Percentiles rank a stretch among this genome's conserved stretches.
These are phyloP conservation scores for Cercospora zeae-maydis DNA, from an alignment of 2,329 filamentous ascomycete species.

Conservation along the genomic window DNA sequence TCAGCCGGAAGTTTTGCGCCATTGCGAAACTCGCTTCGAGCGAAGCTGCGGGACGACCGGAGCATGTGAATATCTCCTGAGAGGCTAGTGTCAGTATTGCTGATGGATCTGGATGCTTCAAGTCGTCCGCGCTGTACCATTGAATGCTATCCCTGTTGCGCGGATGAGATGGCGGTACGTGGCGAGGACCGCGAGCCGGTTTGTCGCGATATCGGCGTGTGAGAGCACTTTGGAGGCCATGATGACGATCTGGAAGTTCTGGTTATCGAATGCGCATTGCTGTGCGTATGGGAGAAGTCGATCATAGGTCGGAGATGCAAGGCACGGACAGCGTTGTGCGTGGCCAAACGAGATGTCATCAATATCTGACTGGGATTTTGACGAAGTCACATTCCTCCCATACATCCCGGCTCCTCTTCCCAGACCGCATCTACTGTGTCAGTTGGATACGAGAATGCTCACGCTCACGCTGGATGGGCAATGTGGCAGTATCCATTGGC, in stretches of 20 bases:
- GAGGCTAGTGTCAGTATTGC: constrained; percentile 1
- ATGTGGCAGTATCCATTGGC: no score
- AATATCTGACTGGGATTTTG: not conserved
- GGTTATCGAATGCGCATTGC: constrained; percentile 14
- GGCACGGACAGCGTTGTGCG: no score
- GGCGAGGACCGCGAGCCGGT: constrained; percentile 59
- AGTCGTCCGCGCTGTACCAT: constrained; percentile 52
- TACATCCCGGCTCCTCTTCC: not conserved
- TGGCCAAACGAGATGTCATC: not conserved
- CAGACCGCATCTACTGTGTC: not conserved
- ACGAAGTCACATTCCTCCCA: not conserved
- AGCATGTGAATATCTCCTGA: constrained; percentile 69
- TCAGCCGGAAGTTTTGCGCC: constrained; percentile 58
- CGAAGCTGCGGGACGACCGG: constrained; percentile 66
- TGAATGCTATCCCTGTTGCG: constrained; percentile 76
- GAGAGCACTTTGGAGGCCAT: constrained; percentile 20
- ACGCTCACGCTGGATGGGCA: no score
- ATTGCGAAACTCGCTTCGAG: constrained; percentile 68
- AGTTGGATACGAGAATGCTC: not conserved
- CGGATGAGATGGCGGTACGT: constrained; percentile 82
- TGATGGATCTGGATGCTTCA: not conserved
- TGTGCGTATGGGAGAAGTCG: not conserved
- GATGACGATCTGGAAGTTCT: not conserved
- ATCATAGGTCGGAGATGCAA: not conserved
- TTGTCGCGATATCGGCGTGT: constrained; percentile 27